Conservation (phyloP, 805 yeast species). For the Barnettozyma pratensis region DNA sequence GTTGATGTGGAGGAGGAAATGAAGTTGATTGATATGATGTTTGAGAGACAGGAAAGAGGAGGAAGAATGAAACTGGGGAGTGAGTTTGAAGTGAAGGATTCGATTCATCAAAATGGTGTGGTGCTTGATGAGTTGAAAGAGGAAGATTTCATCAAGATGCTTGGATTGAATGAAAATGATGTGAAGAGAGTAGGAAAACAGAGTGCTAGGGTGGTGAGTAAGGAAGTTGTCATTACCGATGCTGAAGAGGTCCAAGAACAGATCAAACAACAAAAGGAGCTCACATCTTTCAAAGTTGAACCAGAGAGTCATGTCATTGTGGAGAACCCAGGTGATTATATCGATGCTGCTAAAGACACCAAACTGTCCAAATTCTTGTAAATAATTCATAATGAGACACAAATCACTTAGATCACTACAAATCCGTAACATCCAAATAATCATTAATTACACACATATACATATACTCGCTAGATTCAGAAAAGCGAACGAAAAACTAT, state of each 20-base stretch:
- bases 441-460: background rate
- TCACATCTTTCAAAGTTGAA: slow-evolving; percentile 24
- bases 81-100: slow-evolving; percentile 14
- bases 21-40: slow-evolving; percentile 30
- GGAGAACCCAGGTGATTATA: slow-evolving; percentile 35
- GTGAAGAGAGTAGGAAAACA: background rate
- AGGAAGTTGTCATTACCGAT: background rate
- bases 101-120: slow-evolving; percentile 11
- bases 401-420: background rate
- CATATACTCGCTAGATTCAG: background rate
- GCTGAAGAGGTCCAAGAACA: slow-evolving; percentile 17
- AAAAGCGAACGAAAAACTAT: too few species aligned
- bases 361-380: slow-evolving; percentile 33
- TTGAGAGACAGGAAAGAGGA: slow-evolving; percentile 13
- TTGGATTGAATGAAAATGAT: slow-evolving; percentile 9
- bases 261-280: slow-evolving; percentile 26
- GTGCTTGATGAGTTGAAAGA: slow-evolving; percentile 17
- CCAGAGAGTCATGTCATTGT: slow-evolving; percentile 33
- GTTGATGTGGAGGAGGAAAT: slow-evolving; percentile 39
- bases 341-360: slow-evolving; percentile 33
- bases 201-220: too few species aligned
- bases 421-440: background rate
- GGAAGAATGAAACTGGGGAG: slow-evolving; percentile 6
- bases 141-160: slow-evolving; percentile 12
- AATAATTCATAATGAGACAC: background rate